Percentiles rank a stretch among this genome's conserved stretches.
phyloP scores from a whole-genome alignment of 2,329 filamentous ascomycete genomes.

The Ceratocystis destructans region DNA sequence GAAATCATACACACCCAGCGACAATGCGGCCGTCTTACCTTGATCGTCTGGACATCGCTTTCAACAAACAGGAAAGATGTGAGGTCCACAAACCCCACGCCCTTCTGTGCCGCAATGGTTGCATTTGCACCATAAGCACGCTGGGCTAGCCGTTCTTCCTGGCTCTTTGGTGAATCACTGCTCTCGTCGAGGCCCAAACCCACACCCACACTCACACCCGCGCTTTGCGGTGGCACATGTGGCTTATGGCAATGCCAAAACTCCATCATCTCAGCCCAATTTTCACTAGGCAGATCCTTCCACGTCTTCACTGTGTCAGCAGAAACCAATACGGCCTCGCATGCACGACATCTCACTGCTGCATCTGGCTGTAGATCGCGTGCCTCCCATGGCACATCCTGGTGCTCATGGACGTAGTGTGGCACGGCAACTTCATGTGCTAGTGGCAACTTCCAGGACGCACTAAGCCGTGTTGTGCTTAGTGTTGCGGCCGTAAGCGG shows the following conservation, averaged over 20 bases:
- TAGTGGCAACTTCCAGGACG: conserved; percentile 44
- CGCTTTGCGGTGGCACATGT: conserved; percentile 35
- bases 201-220: background rate
- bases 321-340: conserved; percentile 29
- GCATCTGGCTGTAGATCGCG: conserved; percentile 31
- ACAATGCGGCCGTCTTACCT: conserved; percentile 27
- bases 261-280: conserved; percentile 99
- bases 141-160: conserved; percentile 36
- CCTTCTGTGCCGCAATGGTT: conserved; percentile 49
- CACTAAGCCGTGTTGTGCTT: conserved; percentile 23
- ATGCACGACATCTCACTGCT: conserved; percentile 32
- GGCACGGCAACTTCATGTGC: conserved; percentile 22
- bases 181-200: too few relatives aligned
- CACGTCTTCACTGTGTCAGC: conserved; percentile 40
- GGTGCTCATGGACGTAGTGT: conserved; percentile 27
- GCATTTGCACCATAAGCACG: conserved; percentile 79
- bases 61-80: conserved; percentile 59
- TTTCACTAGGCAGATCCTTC: conserved; percentile 91
- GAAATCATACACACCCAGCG: background rate
- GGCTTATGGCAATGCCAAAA: conserved; percentile 99
- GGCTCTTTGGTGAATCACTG: conserved; percentile 24
- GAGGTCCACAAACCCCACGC: conserved; percentile 67
- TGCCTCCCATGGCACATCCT: conserved; percentile 43
- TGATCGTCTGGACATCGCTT: conserved; percentile 43
- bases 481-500: conserved; percentile 16